A percentile compares a stretch with the other conserved stretches of the same genome.
Evolutionary conservation across 768 basidiomycete species (phyloP).

Genomic region (Suillus alpinus): DNA sequence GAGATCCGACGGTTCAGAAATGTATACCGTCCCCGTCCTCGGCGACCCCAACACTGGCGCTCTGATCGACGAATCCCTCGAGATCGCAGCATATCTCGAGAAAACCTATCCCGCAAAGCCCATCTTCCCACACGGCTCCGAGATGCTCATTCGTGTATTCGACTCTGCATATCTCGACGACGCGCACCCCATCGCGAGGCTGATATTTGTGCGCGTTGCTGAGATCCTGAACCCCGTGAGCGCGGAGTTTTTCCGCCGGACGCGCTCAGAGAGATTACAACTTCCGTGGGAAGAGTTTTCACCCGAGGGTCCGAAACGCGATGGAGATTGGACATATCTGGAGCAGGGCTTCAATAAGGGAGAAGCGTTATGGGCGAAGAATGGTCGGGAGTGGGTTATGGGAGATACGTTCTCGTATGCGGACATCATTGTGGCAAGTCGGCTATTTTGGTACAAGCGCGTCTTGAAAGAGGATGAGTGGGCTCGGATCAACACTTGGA

Average conservation of each 20-base stretch:
- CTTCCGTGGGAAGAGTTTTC: constrained; percentile 20
- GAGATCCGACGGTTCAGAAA: constrained; percentile 18
- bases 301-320: constrained; percentile 28
- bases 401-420: constrained; percentile 10
- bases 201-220: constrained; percentile 18
- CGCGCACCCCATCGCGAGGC: constrained; percentile 10
- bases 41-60: constrained; percentile 37
- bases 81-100: constrained; percentile 48
- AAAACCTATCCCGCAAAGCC: constrained; percentile 34
- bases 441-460: constrained; percentile 4
- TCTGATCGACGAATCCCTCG: constrained; percentile 37
- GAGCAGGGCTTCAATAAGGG: constrained; percentile 28
- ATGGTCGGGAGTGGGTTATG: constrained; percentile 1
- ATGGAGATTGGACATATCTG: constrained; percentile 36
- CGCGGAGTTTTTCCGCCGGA: constrained; percentile 36
- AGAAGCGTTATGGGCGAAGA: neutral
- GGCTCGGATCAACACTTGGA: neutral
- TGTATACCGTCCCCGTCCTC: constrained; percentile 48
- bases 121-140: constrained; percentile 23
- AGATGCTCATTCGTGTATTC: constrained; percentile 34
- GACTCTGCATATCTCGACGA: constrained; percentile 31
- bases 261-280: constrained; percentile 15
- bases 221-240: constrained; percentile 27
- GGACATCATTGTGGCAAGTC: constrained; percentile 3
- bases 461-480: constrained; percentile 5